Evolutionary conservation across 257 asterid genomes (phyloP).

Genomic region (Prunella vulgaris): DNA sequence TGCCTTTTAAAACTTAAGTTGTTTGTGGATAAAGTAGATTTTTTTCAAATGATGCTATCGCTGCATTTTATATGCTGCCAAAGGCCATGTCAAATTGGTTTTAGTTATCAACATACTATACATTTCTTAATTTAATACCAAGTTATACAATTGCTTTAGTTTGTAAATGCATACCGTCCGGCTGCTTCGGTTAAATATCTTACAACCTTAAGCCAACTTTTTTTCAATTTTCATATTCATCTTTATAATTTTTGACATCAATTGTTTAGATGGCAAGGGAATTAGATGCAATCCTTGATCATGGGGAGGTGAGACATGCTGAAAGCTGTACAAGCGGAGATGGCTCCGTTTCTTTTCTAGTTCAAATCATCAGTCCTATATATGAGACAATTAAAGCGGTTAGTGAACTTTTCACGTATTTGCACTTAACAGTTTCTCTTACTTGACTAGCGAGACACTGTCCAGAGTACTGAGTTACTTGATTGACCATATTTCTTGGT

Average conservation of each 20-base stretch:
- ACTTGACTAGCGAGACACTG: not conserved
- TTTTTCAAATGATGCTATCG: not conserved
- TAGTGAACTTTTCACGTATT: conserved; percentile 27
- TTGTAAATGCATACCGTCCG: conserved; percentile 1
- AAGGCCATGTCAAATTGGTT: not conserved
- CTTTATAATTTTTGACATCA: conserved; percentile 17
- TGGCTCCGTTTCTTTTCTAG: conserved; percentile 69
- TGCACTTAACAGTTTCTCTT: not conserved
- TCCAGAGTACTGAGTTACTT: not conserved
- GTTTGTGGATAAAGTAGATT: conserved; percentile 1
- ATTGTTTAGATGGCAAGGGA: conserved; percentile 88
- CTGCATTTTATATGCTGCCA: conserved; percentile 7
- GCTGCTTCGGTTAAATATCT: conserved; percentile 2
- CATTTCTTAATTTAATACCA: not conserved
- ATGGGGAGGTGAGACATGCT: conserved; percentile 67
- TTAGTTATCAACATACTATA: not conserved
- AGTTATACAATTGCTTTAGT: not conserved
- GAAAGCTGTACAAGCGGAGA: conserved; percentile 45
- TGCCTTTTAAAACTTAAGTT: conserved; percentile 1
- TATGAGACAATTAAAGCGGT: conserved; percentile 49
- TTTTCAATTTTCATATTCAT: conserved; percentile 14
- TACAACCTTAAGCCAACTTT: not conserved
- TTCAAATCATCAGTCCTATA: conserved; percentile 66
- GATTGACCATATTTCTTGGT: not conserved
- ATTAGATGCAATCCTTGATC: conserved; percentile 79